Base-by-base conservation (phyloP, 1,284 basidiomycete genomes). In the Ganoderma lucidum region DNA sequence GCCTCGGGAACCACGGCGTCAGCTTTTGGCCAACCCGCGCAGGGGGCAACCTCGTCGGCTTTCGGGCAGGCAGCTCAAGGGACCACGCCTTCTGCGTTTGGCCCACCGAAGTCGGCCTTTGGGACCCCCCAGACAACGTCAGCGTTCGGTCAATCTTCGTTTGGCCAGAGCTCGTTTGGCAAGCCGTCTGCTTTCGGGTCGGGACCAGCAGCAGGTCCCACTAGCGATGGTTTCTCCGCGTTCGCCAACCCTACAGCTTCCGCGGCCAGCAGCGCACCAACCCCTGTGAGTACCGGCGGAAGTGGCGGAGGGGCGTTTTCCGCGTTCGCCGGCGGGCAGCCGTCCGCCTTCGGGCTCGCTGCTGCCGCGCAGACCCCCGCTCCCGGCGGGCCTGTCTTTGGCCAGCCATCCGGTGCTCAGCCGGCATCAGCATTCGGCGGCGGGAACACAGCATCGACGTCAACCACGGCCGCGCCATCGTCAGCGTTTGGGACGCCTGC, bases 131-230 rank as follows among this genome's bases (percentile, higher is more conserved):
- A 74, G 51, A 65, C 69, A 17, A 76, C 72, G 1, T 78, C 78
- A 37, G 78, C 78, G 6, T 81, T 80, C 60, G 79, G 79, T 15
- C 76, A 80, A 72, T 72, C 76, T 3, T 63, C 70, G n/a, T 74
- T 75, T 35, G 74, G 75, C 1, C 73, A 75, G 63, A 63, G 67
- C 73, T 58, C 76, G 70, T 69, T 79, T 78, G 48, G 78, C 17
- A 78, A 78, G 64, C 80, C 82, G 2, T 81, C 81, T 8, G 76
- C 77, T n/a, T 80, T 83, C 69, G 80, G 78, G 23, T 70, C 75
- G 6, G 12, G 35, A 35, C 8, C 39, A 9, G 66, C 74, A 19
- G 58, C 67, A 37, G 60, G 41, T 5, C 42, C 75, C 19, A 62
- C 64, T 44, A 73, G 73, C 56, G 77, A 78, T 9, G 79, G 65